phyloP scores from a whole-genome alignment of 2,329 filamentous ascomycete genomes.

The Microdochium bolleyi region DNA sequence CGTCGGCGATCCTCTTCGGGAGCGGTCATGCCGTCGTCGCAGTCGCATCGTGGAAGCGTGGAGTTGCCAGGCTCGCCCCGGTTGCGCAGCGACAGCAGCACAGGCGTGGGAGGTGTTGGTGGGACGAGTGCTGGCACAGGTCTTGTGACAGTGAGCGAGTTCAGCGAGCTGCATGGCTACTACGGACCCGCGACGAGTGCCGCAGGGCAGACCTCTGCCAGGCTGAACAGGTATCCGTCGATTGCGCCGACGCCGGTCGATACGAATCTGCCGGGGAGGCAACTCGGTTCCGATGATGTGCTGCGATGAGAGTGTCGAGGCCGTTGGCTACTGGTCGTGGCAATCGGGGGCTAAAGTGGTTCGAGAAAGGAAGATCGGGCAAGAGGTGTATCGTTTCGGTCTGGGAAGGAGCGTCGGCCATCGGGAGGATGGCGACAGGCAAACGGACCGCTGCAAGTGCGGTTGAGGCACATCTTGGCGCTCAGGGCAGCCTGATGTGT shows the following conservation, averaged over 20 bases:
- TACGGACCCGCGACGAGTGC: constrained; percentile 31
- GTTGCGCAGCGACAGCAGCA: constrained; percentile 9
- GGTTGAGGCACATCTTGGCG: too few species aligned
- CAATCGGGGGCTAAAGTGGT: too few species aligned
- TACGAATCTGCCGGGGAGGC: neutral
- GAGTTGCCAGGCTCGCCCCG: constrained; percentile 4
- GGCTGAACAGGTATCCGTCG: constrained; percentile 6
- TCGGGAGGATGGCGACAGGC: too few species aligned
- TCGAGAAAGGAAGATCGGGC: too few species aligned
- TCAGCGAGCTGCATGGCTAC: constrained; percentile 35
- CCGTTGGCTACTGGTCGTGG: too few species aligned
- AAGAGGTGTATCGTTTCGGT: too few species aligned
- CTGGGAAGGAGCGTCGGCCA: too few species aligned
- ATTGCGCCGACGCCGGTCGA: neutral
- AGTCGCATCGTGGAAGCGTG: constrained; percentile 11
- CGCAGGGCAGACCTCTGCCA: constrained; percentile 31
- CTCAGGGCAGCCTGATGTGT: too few species aligned
- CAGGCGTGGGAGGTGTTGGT: constrained; percentile 3
- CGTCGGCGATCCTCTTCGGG: constrained; percentile 22
- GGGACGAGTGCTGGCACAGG: constrained; percentile 6
- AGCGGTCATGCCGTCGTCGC: constrained; percentile 6
- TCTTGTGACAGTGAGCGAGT: constrained; percentile 31
- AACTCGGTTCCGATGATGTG: too few species aligned
- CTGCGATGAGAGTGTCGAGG: too few species aligned
- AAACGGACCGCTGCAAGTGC: too few species aligned